phyloP scores from a whole-genome alignment of 352 stramenopile genomes.

The Thraustochytrium sp. region DNA sequence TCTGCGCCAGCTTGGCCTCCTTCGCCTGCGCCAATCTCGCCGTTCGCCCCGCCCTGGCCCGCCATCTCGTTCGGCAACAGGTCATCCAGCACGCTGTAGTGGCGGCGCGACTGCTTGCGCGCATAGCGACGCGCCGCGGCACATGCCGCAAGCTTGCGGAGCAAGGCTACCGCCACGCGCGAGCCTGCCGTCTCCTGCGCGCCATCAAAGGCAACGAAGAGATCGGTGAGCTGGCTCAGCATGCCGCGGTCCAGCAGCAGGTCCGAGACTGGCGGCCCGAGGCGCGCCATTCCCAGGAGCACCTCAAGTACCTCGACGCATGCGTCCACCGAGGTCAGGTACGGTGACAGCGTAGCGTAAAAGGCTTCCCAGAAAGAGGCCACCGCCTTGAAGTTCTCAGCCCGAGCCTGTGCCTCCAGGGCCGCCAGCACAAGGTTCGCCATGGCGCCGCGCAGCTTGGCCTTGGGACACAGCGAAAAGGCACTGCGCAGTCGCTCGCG shows the following conservation, averaged over 20 bases:
- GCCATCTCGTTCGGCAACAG: too few relatives aligned
- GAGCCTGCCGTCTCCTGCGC: not conserved
- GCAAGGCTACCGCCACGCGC: not conserved
- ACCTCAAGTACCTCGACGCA: not conserved
- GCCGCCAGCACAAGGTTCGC: not conserved
- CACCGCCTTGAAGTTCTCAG: not conserved
- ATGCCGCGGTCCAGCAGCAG: not conserved
- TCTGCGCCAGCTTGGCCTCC: too few relatives aligned
- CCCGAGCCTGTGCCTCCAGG: not conserved
- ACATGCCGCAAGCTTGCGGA: not conserved
- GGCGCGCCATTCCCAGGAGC: not conserved
- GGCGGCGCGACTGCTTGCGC: not conserved
- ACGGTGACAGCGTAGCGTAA: not conserved
- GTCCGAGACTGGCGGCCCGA: not conserved
- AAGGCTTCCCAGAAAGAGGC: not conserved
- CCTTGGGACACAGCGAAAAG: not conserved
- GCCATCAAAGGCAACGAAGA: not conserved
- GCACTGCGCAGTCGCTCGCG: not conserved
- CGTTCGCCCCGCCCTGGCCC: too few relatives aligned
- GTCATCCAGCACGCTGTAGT: conserved; percentile 3
- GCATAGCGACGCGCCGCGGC: not conserved
- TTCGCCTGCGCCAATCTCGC: too few relatives aligned
- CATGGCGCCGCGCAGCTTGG: not conserved
- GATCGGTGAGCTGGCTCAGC: not conserved
- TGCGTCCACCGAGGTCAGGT: not conserved